Conservation (phyloP, 345 rosid species). For the Gossypium rotundifolium region DNA sequence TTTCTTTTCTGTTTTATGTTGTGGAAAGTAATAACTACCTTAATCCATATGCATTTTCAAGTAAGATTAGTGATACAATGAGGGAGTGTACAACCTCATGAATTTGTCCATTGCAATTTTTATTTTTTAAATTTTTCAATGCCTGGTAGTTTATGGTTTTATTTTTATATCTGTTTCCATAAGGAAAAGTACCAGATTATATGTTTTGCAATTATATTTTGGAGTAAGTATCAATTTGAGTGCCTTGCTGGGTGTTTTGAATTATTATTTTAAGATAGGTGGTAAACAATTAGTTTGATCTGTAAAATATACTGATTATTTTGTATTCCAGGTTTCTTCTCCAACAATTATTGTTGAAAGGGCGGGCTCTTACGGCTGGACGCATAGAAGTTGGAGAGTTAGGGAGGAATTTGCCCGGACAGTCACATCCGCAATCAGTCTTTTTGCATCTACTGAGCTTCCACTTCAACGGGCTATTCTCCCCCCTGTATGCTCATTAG, state of each 20-base stretch:
- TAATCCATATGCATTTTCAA: not conserved
- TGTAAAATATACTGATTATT: conserved; percentile 3
- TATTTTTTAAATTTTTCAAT: not conserved
- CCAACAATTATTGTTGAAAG: conserved; percentile 96
- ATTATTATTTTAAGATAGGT: not conserved
- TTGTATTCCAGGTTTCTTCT: conserved; percentile 69
- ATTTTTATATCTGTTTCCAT: not conserved
- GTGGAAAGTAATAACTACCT: not conserved
- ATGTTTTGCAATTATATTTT: not conserved
- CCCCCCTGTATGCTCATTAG: conserved; percentile 55
- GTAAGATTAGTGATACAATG: not conserved
- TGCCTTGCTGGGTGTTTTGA: no score
- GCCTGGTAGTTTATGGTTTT: not conserved
- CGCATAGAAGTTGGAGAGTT: conserved; percentile 94
- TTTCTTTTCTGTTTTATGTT: not conserved
- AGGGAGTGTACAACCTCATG: not conserved
- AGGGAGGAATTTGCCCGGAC: conserved; percentile 95
- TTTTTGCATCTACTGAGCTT: conserved; percentile 89
- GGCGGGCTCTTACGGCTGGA: conserved; percentile 95
- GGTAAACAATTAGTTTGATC: not conserved
- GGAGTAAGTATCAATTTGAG: no score
- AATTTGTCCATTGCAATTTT: not conserved
- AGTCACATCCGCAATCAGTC: conserved; percentile 83
- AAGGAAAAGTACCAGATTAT: not conserved
- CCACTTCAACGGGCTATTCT: conserved; percentile 96